These are phyloP conservation scores for Colletotrichum paranaense DNA, from an alignment of 2,329 filamentous ascomycete species.

Conservation along the genomic window DNA sequence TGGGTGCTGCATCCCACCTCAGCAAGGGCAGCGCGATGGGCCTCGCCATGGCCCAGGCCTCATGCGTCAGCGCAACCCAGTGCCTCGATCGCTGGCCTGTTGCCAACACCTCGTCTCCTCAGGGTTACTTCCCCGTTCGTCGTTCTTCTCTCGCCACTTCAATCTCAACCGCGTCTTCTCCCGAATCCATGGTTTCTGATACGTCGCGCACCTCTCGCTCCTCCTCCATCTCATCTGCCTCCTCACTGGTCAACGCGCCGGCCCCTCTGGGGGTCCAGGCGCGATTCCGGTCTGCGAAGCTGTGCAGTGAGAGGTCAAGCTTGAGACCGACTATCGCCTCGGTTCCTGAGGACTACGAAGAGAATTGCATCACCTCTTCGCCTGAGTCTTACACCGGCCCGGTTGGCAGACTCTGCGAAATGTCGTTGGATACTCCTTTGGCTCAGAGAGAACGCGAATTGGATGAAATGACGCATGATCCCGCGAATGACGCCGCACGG, in stretches of 20 bases:
- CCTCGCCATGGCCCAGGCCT: conserved; percentile 68
- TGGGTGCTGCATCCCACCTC: conserved; percentile 63
- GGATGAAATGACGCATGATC: conserved; percentile 54
- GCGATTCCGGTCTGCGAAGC: conserved; percentile 72
- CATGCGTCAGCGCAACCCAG: conserved; percentile 57
- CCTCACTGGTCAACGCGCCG: conserved; percentile 70
- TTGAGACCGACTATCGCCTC: conserved; percentile 64
- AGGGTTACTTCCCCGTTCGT: conserved; percentile 60
- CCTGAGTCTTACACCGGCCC: conserved; percentile 68
- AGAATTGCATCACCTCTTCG: conserved; percentile 62
- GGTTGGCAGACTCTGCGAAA: conserved; percentile 61
- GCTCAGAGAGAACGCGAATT: conserved; percentile 58
- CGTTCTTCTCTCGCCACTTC: conserved; percentile 74
- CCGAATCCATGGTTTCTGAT: conserved; percentile 76
- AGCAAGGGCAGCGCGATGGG: conserved; percentile 68
- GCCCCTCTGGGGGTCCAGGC: conserved; percentile 68
- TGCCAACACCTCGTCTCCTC: conserved; percentile 62
- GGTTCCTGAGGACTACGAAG: conserved; percentile 67
- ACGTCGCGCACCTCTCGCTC: conserved; percentile 70
- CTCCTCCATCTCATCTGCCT: conserved; percentile 73
- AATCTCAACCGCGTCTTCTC: conserved; percentile 71
- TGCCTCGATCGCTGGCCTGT: conserved; percentile 64
- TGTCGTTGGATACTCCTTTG: conserved; percentile 61
- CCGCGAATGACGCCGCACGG: conserved; percentile 65
- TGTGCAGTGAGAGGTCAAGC: conserved; percentile 66